These are phyloP conservation scores for Barnettozyma pratensis DNA, from an alignment of 805 yeast species.

Conservation along the genomic window DNA sequence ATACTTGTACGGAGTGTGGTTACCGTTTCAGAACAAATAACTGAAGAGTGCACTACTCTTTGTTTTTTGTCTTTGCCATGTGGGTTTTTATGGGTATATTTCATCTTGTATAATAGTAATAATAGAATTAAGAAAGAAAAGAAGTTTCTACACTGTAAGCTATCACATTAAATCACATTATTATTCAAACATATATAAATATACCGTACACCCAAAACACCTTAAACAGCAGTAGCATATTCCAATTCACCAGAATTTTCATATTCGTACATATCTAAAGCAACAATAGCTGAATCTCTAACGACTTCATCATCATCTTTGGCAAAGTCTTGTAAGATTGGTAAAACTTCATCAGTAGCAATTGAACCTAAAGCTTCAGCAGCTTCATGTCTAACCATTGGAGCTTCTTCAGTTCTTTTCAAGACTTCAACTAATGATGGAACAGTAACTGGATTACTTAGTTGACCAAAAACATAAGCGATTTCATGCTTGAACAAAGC, in stretches of 20 bases:
- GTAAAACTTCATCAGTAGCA: slow-evolving; percentile 93
- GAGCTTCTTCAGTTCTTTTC: slow-evolving; percentile 75
- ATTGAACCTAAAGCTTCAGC: slow-evolving; percentile 98
- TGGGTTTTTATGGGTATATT: not conserved
- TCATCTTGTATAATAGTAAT: slow-evolving; percentile 4
- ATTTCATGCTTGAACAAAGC: slow-evolving; percentile 97
- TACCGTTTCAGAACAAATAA: slow-evolving; percentile 94
- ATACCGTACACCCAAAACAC: not conserved
- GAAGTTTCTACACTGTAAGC: not conserved
- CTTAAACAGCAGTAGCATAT: slow-evolving; percentile 40
- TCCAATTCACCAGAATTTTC: slow-evolving; percentile 82
- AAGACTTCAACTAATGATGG: slow-evolving; percentile 83
- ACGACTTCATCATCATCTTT: slow-evolving; percentile 85
- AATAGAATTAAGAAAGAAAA: not conserved
- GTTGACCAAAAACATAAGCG: slow-evolving; percentile 97
- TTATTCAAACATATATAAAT: slow-evolving; percentile 1
- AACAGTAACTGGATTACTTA: slow-evolving; percentile 88
- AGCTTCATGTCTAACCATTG: slow-evolving; percentile 99
- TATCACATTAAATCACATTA: not conserved
- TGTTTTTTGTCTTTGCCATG: not conserved
- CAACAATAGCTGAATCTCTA: slow-evolving; percentile 94
- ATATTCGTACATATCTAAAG: slow-evolving; percentile 96
- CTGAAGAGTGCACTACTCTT: slow-evolving; percentile 26
- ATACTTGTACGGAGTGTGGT: slow-evolving; percentile 91
- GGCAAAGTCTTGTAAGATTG: slow-evolving; percentile 74